These are phyloP conservation scores for Coemansia sp. DNA, from an alignment of 192 early-diverging fungal genomes.

Conservation along the genomic window DNA sequence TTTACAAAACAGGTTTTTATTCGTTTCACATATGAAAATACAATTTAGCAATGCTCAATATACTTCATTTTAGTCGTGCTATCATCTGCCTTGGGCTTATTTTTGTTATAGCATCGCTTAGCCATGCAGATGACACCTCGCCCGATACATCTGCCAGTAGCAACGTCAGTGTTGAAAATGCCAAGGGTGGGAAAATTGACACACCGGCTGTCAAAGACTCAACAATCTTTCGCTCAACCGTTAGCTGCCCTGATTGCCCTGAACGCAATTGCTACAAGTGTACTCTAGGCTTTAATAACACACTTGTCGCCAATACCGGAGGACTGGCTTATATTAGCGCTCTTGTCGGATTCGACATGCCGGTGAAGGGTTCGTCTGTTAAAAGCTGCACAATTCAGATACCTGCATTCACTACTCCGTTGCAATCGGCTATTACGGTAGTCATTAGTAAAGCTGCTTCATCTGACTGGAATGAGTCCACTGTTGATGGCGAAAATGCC, in stretches of 20 bases:
- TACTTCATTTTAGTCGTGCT: too few relatives aligned
- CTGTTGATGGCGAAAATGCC: constrained; percentile 31
- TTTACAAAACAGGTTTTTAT: too few relatives aligned
- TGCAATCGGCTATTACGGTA: constrained; percentile 20
- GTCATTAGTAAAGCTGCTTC: constrained; percentile 13
- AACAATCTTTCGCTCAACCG: constrained; percentile 44
- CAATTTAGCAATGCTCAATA: too few relatives aligned
- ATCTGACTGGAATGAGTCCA: constrained; percentile 34
- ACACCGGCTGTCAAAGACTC: constrained; percentile 47
- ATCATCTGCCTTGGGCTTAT: too few relatives aligned
- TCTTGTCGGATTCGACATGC: constrained; percentile 39
- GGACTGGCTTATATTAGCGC: constrained; percentile 28
- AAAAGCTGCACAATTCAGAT: constrained; percentile 36
- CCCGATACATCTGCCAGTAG: too few relatives aligned
- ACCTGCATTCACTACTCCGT: constrained; percentile 29
- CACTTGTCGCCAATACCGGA: constrained; percentile 31
- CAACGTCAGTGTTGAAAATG: too few relatives aligned
- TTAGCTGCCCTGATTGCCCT: constrained; percentile 41
- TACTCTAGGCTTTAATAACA: constrained; percentile 33
- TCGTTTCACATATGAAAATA: too few relatives aligned
- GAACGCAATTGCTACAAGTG: constrained; percentile 50
- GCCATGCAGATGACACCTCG: too few relatives aligned
- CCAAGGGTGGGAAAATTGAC: background rate
- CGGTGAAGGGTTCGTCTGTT: constrained; percentile 17
- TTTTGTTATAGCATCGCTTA: too few relatives aligned